Percentiles rank a stretch among this genome's conserved stretches.
These are phyloP conservation scores for Mucor circinelloides DNA, from an alignment of 371 early-diverging fungal species.

Conservation along the genomic window DNA sequence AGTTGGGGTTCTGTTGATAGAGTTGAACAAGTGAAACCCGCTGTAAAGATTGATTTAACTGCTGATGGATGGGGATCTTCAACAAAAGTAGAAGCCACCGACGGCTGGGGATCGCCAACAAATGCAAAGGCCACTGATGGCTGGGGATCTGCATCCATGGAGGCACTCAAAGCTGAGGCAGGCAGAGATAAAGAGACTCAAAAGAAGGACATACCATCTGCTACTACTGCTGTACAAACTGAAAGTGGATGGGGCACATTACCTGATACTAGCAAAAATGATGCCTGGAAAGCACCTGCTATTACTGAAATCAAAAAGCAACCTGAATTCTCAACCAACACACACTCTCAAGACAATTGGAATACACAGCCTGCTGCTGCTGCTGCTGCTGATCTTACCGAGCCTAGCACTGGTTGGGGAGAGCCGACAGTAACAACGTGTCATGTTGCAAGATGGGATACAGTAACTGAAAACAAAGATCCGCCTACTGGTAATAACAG, in stretches of 20 bases:
- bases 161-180: not conserved
- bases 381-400: not conserved
- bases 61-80: not conserved
- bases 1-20: conserved; percentile 5
- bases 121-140: not conserved
- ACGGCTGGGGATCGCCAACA: not conserved
- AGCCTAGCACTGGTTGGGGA: not conserved
- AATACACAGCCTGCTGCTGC: not conserved
- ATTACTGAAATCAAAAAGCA: not conserved
- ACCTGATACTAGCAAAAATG: not conserved
- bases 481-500: not conserved
- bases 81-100: not conserved
- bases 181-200: not conserved
- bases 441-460: not conserved
- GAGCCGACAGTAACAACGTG: not conserved
- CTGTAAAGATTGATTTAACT: not conserved
- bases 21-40: not conserved
- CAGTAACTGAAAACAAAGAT: not conserved
- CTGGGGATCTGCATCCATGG: not conserved
- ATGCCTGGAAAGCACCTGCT: not conserved
- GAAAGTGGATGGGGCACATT: not conserved
- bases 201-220: not conserved
- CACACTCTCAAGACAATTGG: not conserved
- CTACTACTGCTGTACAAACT: not conserved
- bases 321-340: not conserved